Percentiles rank a stretch among this genome's conserved stretches.
phyloP scores from a whole-genome alignment of 805 yeast species.

The Komagataella ulmi region DNA sequence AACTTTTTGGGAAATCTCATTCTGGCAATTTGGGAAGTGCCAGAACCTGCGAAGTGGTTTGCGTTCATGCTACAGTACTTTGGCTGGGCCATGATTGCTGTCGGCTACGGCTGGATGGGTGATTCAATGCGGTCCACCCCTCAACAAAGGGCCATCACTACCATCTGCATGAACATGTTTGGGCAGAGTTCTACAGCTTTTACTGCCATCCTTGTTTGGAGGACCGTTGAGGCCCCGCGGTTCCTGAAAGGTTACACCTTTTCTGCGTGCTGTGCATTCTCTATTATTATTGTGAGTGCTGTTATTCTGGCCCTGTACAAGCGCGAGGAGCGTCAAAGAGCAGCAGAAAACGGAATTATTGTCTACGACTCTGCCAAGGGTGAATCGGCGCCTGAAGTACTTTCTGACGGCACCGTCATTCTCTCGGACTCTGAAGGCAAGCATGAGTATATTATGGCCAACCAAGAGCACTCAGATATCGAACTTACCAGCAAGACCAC shows the following conservation, averaged over 20 bases:
- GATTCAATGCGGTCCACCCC: slow-evolving; percentile 47
- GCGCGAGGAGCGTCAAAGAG: not conserved
- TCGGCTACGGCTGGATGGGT: slow-evolving; percentile 41
- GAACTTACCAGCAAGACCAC: not conserved
- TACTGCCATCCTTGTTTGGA: slow-evolving; percentile 20
- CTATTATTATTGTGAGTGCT: not conserved
- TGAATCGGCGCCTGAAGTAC: not conserved
- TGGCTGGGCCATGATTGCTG: slow-evolving; percentile 53
- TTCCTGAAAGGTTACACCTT: slow-evolving; percentile 40
- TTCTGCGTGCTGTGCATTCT: slow-evolving; percentile 27
- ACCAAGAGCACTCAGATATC: not conserved
- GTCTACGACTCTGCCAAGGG: slow-evolving; percentile 1
- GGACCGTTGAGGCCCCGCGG: slow-evolving; percentile 45
- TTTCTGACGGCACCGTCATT: not conserved
- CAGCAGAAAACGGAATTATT: not conserved
- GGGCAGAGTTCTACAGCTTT: slow-evolving; percentile 26
- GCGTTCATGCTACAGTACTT: slow-evolving; percentile 47
- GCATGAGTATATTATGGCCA: not conserved
- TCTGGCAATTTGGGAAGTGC: slow-evolving; percentile 46
- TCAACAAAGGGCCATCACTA: slow-evolving; percentile 38
- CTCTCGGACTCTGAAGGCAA: not conserved
- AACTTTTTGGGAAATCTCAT: slow-evolving; percentile 40
- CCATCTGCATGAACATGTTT: slow-evolving; percentile 40
- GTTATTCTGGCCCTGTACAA: not conserved
- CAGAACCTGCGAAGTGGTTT: slow-evolving; percentile 48